phyloP scores from a whole-genome alignment of 176 grass and related monocot genomes.

The Rhynchospora tenuis region DNA sequence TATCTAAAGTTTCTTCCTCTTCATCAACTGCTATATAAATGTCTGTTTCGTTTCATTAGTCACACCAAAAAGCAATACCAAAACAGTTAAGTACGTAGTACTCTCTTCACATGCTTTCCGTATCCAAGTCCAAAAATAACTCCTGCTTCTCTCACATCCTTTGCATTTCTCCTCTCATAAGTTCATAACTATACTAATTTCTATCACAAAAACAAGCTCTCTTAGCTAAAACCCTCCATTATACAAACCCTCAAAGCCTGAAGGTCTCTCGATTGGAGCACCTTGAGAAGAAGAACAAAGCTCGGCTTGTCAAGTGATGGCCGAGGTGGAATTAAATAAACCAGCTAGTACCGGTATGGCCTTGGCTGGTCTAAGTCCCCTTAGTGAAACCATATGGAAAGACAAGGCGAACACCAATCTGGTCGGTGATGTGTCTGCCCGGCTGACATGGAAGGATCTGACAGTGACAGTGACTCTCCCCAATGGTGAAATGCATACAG shows the following conservation, averaged over 20 bases:
- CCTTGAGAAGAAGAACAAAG: slow-evolving; percentile 33
- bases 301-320: slow-evolving; percentile 56
- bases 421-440: slow-evolving; percentile 72
- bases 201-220: slow-evolving; percentile 1
- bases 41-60: background rate
- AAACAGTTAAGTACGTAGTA: background rate
- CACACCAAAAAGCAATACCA: background rate
- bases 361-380: slow-evolving; percentile 70
- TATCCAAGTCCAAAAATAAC: background rate
- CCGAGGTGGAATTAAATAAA: slow-evolving; percentile 67
- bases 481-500: slow-evolving; percentile 65
- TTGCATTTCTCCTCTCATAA: background rate
- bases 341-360: slow-evolving; percentile 32
- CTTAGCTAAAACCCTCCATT: background rate
- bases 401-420: slow-evolving; percentile 41
- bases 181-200: background rate
- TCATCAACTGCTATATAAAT: background rate
- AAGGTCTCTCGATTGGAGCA: background rate
- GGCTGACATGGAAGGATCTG: slow-evolving; percentile 98
- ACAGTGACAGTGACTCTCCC: slow-evolving; percentile 69
- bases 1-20: background rate
- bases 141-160: background rate
- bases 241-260: background rate
- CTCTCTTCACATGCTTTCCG: slow-evolving; percentile 2
- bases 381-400: slow-evolving; percentile 89